Base-by-base conservation (phyloP, 805 yeast species). In the Ogataea degrootiae region DNA sequence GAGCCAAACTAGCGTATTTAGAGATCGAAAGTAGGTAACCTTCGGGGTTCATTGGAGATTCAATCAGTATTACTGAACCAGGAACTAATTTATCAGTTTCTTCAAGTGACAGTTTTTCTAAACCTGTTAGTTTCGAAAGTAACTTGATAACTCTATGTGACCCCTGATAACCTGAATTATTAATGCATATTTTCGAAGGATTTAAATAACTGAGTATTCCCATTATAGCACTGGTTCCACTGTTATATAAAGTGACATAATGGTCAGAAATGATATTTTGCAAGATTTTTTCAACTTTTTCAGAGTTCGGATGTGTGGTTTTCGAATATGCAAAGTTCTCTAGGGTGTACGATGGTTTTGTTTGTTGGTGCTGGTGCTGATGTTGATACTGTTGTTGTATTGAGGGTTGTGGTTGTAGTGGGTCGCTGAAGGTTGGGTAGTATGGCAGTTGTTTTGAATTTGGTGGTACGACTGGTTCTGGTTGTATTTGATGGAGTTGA, bases 1-100 rank as follows among this genome's bases (percentile, higher is more conserved):
- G 80, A 0, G 80, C 77, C 38, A 63, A 50, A 5, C 66, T 60
- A 0, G 81, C 75, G 57, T 65, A 76, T 41, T 66, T 59, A 9
- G 66, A 56, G 35, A 78, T 72, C 54, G 76, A 75, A 34, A 65
- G 60, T 42, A 69, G 65, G 34, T 63, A 65, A 1, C 81, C 80
- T 47, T 69, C 69, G 5, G 83, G 82, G 59, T 78, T 78, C 59
- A 77, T 73, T 9, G 82, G 82, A 3, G 82, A 71, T 59, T 78
- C 82, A 34, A 78, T 59, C 39, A 76, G 70, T 40, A 77, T 67
- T 8, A 77, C 67, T 44, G 78, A 79, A 9, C 74, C 74, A 35
- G 67, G 58, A 1, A 59, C 57, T 37, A 75, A 58, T 39, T 61
- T 52, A 34, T 58, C 61, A 39, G 67, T 70, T n/a, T 62, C 59